phyloP scores from a whole-genome alignment of 1,139 yeast genomes.

The Blastobotrys persicus region DNA sequence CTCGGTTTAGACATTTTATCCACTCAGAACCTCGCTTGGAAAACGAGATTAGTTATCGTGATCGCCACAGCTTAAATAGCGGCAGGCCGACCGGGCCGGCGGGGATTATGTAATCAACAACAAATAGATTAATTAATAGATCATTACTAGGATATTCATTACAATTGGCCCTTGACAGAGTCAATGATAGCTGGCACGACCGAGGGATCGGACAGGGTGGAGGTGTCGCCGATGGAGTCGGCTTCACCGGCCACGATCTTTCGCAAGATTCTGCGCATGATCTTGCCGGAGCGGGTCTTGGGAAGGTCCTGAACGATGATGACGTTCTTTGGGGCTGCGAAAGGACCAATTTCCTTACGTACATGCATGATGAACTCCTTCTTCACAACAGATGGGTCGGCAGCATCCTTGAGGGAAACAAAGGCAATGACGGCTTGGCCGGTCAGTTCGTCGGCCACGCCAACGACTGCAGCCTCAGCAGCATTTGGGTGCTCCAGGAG shows the following conservation, averaged over 20 bases:
- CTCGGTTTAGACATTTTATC: constrained; percentile 8
- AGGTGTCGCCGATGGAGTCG: constrained; percentile 88
- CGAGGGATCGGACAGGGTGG: constrained; percentile 86
- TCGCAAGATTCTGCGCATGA: constrained; percentile 96
- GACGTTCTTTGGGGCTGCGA: constrained; percentile 94
- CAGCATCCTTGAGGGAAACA: constrained; percentile 72
- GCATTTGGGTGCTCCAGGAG: constrained; percentile 76
- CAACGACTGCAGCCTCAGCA: constrained; percentile 94
- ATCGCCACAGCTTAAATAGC: no score
- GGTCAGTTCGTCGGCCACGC: constrained; percentile 89
- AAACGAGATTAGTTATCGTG: neutral
- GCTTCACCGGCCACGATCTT: constrained; percentile 87
- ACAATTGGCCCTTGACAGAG: constrained; percentile 30
- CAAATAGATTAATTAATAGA: neutral
- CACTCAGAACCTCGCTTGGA: neutral
- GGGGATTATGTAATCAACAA: no score
- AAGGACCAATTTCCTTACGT: constrained; percentile 94
- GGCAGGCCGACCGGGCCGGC: no score
- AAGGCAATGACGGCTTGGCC: constrained; percentile 97
- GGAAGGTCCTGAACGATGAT: constrained; percentile 89
- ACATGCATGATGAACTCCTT: constrained; percentile 83
- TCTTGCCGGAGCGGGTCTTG: constrained; percentile 97
- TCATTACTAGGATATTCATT: neutral
- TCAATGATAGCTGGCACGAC: constrained; percentile 73
- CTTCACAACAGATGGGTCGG: constrained; percentile 56